Evolutionary conservation across 768 basidiomycete species (phyloP).

Genomic region (Psilocybe azurescens): DNA sequence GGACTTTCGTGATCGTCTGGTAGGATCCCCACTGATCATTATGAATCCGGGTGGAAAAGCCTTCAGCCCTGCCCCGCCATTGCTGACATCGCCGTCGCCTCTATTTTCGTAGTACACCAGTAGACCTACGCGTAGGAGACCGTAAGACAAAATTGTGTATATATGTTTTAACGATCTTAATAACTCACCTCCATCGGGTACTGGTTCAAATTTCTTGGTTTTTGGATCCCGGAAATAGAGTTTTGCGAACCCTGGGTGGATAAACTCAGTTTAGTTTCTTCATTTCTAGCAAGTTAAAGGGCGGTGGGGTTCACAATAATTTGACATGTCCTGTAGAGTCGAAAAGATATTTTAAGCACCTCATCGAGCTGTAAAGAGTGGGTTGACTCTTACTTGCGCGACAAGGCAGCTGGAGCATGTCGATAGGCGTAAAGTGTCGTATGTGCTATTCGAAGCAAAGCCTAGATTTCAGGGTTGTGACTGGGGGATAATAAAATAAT

Average conservation of each 20-base stretch:
- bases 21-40: conserved; percentile 48
- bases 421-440: conserved; percentile 37
- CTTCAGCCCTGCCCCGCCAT: conserved; percentile 45
- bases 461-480: conserved; percentile 23
- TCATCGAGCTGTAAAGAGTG: too few relatives aligned
- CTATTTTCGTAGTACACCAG: conserved; percentile 49
- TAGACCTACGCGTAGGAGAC: conserved; percentile 28
- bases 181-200: conserved; percentile 40
- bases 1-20: conserved; percentile 40
- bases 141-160: not conserved
- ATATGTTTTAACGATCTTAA: not conserved
- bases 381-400: conserved; percentile 27
- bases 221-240: conserved; percentile 46
- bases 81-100: conserved; percentile 39
- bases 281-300: not conserved
- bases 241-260: conserved; percentile 42
- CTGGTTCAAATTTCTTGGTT: conserved; percentile 40
- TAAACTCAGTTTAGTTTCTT: too few relatives aligned
- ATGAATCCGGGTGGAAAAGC: conserved; percentile 48
- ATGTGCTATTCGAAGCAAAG: conserved; percentile 40
- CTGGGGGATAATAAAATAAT: not conserved
- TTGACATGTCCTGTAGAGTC: conserved; percentile 37
- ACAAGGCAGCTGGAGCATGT: conserved; percentile 44
- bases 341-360: not conserved
- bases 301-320: conserved; percentile 37